Evolutionary conservation across 768 basidiomycete genomes (phyloP).

Genomic region (Tricholoma sp.): DNA sequence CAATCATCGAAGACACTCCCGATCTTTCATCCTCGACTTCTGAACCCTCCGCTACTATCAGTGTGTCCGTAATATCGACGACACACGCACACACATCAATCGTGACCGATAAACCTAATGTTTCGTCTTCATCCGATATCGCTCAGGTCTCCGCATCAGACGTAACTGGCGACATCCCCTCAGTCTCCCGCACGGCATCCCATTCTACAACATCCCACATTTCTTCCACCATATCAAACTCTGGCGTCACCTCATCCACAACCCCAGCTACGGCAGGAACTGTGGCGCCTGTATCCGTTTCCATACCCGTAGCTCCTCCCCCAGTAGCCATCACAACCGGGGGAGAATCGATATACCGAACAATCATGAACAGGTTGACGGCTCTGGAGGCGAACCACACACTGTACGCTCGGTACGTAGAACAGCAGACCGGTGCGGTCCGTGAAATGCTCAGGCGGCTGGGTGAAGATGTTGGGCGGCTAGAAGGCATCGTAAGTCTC

Average conservation of each 20-base stretch:
- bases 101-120: neutral
- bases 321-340: conserved; percentile 25
- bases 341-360: conserved; percentile 93
- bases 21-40: neutral
- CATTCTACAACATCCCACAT: neutral
- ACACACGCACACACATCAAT: neutral
- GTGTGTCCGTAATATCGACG: neutral
- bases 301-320: conserved; percentile 13
- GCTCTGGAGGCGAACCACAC: conserved; percentile 86
- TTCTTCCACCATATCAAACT: neutral
- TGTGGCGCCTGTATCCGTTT: conserved; percentile 3
- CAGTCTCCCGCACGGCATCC: neutral
- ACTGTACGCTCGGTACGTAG: conserved; percentile 78
- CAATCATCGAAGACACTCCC: neutral
- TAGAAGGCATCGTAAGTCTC: conserved; percentile 66
- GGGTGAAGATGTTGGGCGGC: conserved; percentile 70
- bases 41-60: neutral
- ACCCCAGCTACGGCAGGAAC: conserved; percentile 1
- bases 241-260: neutral
- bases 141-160: neutral
- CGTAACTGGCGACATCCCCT: neutral
- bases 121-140: neutral
- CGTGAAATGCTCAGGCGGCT: conserved; percentile 70
- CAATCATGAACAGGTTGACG: conserved; percentile 89
- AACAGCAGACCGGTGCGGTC: conserved; percentile 78